Conservation (phyloP, 768 basidiomycete genomes). For the Lactarius indigo region DNA sequence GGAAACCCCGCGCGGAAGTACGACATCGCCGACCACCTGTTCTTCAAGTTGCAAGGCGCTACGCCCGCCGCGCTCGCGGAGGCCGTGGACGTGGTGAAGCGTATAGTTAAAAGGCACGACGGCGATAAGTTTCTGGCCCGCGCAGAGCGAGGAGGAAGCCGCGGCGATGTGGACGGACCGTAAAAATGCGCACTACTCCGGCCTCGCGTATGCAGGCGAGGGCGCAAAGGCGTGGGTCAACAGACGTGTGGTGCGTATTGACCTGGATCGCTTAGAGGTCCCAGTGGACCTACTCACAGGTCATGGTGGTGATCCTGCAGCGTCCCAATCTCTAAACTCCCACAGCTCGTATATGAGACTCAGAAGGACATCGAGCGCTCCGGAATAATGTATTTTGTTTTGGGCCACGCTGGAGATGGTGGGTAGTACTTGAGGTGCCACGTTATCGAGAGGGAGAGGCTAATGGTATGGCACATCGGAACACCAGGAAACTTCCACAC, state of each 20-base stretch:
- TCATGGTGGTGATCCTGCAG: no score
- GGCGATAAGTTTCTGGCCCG: slow-evolving; percentile 59
- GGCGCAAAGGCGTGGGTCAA: no score
- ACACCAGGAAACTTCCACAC: slow-evolving; percentile 43
- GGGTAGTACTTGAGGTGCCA: slow-evolving; percentile 29
- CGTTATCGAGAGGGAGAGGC: no score
- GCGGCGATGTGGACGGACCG: no score
- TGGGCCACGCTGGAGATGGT: slow-evolving; percentile 77
- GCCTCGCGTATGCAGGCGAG: no score
- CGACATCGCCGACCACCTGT: slow-evolving; percentile 54
- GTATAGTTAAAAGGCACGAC: slow-evolving; percentile 59
- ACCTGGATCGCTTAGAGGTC: no score
- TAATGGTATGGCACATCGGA: not conserved
- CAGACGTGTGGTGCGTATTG: no score
- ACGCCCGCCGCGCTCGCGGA: slow-evolving; percentile 56
- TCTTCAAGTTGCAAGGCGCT: slow-evolving; percentile 85
- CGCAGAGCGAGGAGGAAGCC: no score
- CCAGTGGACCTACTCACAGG: no score
- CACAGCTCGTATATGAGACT: slow-evolving; percentile 63
- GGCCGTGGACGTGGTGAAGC: slow-evolving; percentile 54
- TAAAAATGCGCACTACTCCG: no score
- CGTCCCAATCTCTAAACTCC: slow-evolving; percentile 37
- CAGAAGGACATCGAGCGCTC: slow-evolving; percentile 59
- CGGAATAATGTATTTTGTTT: slow-evolving; percentile 59
- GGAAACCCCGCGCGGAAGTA: slow-evolving; percentile 38